Evolutionary conservation across 495 filamentous ascomycete species (phyloP).

Genomic region (Lasiosphaeriaceae sp.): DNA sequence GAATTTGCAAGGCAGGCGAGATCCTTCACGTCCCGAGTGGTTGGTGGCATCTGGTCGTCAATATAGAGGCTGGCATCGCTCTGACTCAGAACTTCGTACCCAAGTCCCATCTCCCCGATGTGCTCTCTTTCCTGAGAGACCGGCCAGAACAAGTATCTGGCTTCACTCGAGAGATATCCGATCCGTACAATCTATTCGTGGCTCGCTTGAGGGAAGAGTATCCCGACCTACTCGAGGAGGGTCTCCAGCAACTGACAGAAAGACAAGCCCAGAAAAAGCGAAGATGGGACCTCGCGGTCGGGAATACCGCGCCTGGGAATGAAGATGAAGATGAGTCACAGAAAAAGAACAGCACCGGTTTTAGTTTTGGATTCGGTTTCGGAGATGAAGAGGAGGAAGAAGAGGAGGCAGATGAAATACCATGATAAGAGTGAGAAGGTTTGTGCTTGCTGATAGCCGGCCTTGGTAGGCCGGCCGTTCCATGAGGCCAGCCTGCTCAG

Average conservation of each 20-base stretch:
- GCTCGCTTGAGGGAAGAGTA: conserved; percentile 58
- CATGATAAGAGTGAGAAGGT: conserved; percentile 12
- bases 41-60: conserved; percentile 97
- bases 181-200: conserved; percentile 76
- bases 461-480: no score
- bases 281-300: conserved; percentile 80
- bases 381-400: conserved; percentile 52
- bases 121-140: conserved; percentile 77
- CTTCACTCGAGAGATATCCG: conserved; percentile 67
- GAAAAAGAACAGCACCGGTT: conserved; percentile 49
- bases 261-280: conserved; percentile 64
- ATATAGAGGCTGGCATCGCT: conserved; percentile 76
- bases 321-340: conserved; percentile 32
- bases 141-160: conserved; percentile 83
- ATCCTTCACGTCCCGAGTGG: conserved; percentile 88
- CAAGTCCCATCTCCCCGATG: conserved; percentile 64
- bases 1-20: conserved; percentile 81
- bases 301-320: conserved; percentile 28
- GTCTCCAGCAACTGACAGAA: conserved; percentile 59
- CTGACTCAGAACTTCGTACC: conserved; percentile 97
- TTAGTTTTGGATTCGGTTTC: conserved; percentile 77
- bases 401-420: conserved; percentile 34
- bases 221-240: conserved; percentile 63
- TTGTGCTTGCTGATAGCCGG: no score
- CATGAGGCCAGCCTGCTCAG: no score